Evolutionary conservation across 345 rosid species (phyloP).

Genomic region (Kandelia obovata): DNA sequence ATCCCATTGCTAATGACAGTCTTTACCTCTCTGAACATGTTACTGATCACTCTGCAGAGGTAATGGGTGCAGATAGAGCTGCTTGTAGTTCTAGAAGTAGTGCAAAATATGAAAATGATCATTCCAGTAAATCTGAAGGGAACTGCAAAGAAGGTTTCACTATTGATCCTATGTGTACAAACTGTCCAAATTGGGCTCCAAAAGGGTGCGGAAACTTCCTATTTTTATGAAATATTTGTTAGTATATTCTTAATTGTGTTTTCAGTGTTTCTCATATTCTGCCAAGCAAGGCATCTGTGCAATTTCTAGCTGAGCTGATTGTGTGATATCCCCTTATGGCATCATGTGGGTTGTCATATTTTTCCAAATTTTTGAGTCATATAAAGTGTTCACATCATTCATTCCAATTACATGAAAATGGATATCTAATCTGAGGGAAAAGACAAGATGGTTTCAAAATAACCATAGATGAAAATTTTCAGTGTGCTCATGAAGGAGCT

Average conservation of each 20-base stretch:
- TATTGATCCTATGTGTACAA: slow-evolving; percentile 83
- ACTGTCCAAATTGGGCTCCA: slow-evolving; percentile 74
- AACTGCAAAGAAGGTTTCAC: slow-evolving; percentile 48
- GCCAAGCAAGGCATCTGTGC: not conserved
- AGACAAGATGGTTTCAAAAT: no score
- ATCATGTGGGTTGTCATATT: not conserved
- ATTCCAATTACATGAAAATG: no score
- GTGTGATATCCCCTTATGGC: not conserved
- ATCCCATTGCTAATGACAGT: slow-evolving; percentile 88
- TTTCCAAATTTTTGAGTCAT: no score
- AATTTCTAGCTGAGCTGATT: slow-evolving; percentile 1
- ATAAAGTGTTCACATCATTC: no score
- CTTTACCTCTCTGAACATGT: slow-evolving; percentile 59
- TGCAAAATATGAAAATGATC: slow-evolving; percentile 15
- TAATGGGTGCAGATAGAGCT: slow-evolving; percentile 53
- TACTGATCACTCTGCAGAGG: slow-evolving; percentile 35
- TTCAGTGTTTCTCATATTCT: not conserved
- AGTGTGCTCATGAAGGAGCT: no score
- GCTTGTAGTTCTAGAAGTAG: slow-evolving; percentile 35
- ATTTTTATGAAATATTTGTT: not conserved
- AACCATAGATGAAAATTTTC: no score
- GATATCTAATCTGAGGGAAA: no score
- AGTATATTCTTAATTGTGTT: not conserved
- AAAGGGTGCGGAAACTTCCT: slow-evolving; percentile 48
- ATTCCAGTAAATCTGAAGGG: slow-evolving; percentile 26